These are phyloP conservation scores for Gonium pectorale DNA, from an alignment of 139 green algal genomes.

Conservation along the genomic window DNA sequence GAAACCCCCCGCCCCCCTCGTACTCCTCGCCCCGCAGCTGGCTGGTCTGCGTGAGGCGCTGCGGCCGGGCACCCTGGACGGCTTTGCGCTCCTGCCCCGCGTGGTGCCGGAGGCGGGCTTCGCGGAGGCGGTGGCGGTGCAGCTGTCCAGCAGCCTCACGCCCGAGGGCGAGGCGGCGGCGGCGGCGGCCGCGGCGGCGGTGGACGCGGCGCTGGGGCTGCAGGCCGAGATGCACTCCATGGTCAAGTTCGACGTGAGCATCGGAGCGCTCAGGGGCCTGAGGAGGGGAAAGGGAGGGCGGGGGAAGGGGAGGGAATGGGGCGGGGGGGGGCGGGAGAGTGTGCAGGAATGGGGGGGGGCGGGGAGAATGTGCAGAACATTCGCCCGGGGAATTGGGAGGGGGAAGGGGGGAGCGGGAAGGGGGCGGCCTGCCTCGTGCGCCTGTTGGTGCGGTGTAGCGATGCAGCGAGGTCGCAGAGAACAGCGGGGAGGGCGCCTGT, in stretches of 20 bases:
- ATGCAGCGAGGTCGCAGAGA: no score
- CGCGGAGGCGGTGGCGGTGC: constrained; percentile 32
- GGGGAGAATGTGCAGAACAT: no score
- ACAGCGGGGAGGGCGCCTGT: no score
- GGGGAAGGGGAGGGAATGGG: background rate
- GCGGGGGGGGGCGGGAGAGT: background rate
- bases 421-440: no score
- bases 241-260: constrained; percentile 22
- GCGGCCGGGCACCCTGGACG: constrained; percentile 27
- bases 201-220: constrained; percentile 33
- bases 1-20: background rate
- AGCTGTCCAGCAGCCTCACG: constrained; percentile 1
- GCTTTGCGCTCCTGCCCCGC: constrained; percentile 31
- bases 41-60: constrained; percentile 31
- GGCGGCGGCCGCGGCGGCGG: constrained; percentile 10
- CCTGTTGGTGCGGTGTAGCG: no score
- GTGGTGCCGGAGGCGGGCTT: constrained; percentile 29
- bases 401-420: no score
- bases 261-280: background rate
- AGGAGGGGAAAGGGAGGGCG: background rate
- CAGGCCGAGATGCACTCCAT: constrained; percentile 25
- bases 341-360: background rate
- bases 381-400: no score
- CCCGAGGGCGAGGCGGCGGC: constrained; percentile 38
- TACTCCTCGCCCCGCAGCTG: background rate